phyloP scores from a whole-genome alignment of 148 eudicot genomes.

The Chenopodium formosanum region DNA sequence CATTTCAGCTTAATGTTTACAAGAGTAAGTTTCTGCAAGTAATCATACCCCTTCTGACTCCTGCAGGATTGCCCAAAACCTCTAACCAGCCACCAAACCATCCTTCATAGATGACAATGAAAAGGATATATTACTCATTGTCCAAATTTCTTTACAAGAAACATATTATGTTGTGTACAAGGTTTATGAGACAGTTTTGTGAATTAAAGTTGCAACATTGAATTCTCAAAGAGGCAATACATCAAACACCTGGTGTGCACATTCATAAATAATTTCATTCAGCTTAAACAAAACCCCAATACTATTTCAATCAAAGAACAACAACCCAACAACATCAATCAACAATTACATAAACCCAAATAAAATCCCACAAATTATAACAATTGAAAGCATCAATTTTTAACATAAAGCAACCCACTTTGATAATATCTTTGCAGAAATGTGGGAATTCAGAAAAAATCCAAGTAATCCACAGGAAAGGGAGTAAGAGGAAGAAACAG shows the following conservation, averaged over 20 bases:
- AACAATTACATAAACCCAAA: slow-evolving; percentile 5
- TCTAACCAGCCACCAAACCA: slow-evolving; percentile 40
- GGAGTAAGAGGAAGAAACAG: too few relatives aligned
- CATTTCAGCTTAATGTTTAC: slow-evolving; percentile 86
- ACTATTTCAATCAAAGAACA: background rate
- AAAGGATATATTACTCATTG: background rate
- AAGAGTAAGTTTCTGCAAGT: slow-evolving; percentile 52
- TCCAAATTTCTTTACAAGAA: background rate
- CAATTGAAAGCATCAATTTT: background rate
- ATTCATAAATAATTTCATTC: background rate
- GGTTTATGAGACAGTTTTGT: background rate
- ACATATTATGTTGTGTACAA: background rate
- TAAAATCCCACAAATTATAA: background rate
- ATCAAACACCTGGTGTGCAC: slow-evolving; percentile 19
- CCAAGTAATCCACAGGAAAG: too few relatives aligned
- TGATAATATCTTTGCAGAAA: background rate
- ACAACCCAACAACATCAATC: background rate
- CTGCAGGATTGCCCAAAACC: slow-evolving; percentile 16
- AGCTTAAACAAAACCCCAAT: background rate
- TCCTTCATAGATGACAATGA: slow-evolving; percentile 12
- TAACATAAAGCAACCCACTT: background rate
- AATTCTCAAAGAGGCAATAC: slow-evolving; percentile 1
- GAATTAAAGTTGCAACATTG: background rate
- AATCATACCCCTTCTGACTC: slow-evolving; percentile 31
- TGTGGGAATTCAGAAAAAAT: too few relatives aligned